Conservation (phyloP, 129 eudicot genomes). For the Arctium lappa region DNA sequence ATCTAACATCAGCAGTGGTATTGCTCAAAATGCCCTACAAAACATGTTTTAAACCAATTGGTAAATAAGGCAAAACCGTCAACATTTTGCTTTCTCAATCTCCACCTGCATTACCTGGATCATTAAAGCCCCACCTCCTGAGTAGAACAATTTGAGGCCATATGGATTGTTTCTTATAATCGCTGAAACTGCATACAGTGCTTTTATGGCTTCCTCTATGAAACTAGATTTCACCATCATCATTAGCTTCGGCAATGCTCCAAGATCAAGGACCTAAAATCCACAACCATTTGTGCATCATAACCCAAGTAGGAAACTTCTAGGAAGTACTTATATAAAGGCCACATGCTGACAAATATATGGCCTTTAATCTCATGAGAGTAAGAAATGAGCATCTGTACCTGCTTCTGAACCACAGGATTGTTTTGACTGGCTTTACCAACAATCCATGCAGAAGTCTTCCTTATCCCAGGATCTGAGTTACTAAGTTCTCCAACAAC, state of each 20-base stretch:
- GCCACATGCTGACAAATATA: not conserved
- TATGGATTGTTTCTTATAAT: constrained; percentile 64
- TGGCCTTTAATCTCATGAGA: not conserved
- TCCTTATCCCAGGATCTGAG: constrained; percentile 51
- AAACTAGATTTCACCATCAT: constrained; percentile 59
- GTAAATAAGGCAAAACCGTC: not conserved
- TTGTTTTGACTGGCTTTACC: constrained; percentile 94
- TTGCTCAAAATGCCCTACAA: constrained; percentile 76
- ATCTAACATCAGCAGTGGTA: constrained; percentile 64
- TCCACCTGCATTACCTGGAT: constrained; percentile 56
- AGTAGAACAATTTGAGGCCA: constrained; percentile 61
- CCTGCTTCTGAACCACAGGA: constrained; percentile 87
- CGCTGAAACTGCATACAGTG: constrained; percentile 85
- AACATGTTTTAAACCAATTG: constrained; percentile 16
- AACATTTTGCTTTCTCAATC: not conserved
- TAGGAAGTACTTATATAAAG: not conserved
- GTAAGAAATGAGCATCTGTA: constrained; percentile 17
- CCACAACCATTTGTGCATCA: constrained; percentile 8
- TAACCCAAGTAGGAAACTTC: not conserved
- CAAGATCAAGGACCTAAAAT: constrained; percentile 65
- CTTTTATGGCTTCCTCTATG: constrained; percentile 72
- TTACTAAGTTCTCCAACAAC: constrained; percentile 56
- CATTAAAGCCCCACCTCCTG: constrained; percentile 65
- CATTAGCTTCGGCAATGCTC: constrained; percentile 57
- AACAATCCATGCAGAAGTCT: constrained; percentile 72